phyloP scores from a whole-genome alignment of 2,329 filamentous ascomycete species.

The Bipolaris sorokiniana region DNA sequence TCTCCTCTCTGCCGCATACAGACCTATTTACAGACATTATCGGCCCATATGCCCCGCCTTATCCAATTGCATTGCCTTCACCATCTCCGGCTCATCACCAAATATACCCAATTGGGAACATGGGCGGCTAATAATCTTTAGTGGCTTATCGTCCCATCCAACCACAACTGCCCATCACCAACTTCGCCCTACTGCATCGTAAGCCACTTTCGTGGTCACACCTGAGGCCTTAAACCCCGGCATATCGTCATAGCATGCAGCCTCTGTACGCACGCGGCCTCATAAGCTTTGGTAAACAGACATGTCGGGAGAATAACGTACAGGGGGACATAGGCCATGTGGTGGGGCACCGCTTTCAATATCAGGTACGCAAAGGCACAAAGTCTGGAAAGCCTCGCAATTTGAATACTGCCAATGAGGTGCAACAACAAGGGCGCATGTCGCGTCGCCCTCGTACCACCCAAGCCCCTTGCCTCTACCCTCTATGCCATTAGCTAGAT shows the following conservation, averaged over 20 bases:
- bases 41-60: constrained; percentile 7
- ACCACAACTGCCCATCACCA: constrained; percentile 29
- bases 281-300: constrained; percentile 13
- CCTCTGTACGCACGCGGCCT: constrained; percentile 12
- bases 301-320: constrained; percentile 22
- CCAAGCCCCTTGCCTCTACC: background rate
- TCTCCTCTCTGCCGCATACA: constrained; percentile 34
- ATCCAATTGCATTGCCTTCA: constrained; percentile 27
- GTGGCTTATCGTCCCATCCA: constrained; percentile 37
- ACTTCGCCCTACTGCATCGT: constrained; percentile 8
- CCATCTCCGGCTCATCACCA: constrained; percentile 32
- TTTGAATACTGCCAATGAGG: background rate
- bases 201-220: constrained; percentile 22
- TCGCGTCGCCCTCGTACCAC: constrained; percentile 5
- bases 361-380: constrained; percentile 12
- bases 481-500: background rate
- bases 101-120: constrained; percentile 36
- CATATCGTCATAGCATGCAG: constrained; percentile 37
- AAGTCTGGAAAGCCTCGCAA: background rate
- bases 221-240: constrained; percentile 15
- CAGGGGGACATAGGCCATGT: constrained; percentile 15
- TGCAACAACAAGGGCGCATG: constrained; percentile 7
- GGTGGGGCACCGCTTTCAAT: constrained; percentile 27
- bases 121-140: constrained; percentile 42
- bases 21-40: constrained; percentile 44